Conservation (phyloP, 495 filamentous ascomycete species). For the Penicillium lividum region DNA sequence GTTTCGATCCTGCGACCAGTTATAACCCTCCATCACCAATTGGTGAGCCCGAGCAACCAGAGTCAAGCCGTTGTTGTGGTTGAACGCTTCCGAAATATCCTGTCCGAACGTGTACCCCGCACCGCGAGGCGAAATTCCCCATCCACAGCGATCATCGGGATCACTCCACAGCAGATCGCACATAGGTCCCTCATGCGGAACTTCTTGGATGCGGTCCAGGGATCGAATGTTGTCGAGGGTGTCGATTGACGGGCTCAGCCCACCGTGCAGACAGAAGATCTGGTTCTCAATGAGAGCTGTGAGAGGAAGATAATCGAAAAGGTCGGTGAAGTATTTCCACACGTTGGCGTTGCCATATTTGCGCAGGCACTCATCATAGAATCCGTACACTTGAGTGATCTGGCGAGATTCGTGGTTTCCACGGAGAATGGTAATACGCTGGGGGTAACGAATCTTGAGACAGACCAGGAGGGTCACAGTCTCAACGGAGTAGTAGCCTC, state of each 20-base stretch:
- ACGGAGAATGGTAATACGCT: conserved; percentile 94
- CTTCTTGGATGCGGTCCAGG: conserved; percentile 95
- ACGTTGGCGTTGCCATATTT: conserved; percentile 99
- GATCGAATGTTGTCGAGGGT: conserved; percentile 97
- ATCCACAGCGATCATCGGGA: conserved; percentile 96
- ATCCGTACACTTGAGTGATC: conserved; percentile 97
- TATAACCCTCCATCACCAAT: conserved; percentile 97
- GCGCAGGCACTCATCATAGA: conserved; percentile 95
- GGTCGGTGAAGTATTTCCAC: conserved; percentile 99
- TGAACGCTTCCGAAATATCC: conserved; percentile 99
- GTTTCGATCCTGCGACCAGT: conserved; percentile 96
- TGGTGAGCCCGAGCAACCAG: conserved; percentile 93
- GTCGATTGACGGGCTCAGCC: conserved; percentile 93
- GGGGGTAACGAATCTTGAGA: conserved; percentile 93
- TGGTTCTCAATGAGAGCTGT: conserved; percentile 99
- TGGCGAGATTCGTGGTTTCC: conserved; percentile 97
- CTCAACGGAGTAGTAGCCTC: conserved; percentile 96
- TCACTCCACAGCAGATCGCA: conserved; percentile 98
- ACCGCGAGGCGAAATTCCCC: conserved; percentile 96
- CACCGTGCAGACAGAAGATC: conserved; percentile 99
- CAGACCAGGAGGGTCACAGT: conserved; percentile 92
- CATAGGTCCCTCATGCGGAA: conserved; percentile 98
- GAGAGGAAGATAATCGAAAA: conserved; percentile 98
- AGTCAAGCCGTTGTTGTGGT: conserved; percentile 98
- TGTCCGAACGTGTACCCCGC: conserved; percentile 99